A percentile compares a stretch with the other conserved stretches of the same genome.
Conservation (phyloP, 2,329 filamentous ascomycete species). For the Xylariaceae sp. region DNA sequence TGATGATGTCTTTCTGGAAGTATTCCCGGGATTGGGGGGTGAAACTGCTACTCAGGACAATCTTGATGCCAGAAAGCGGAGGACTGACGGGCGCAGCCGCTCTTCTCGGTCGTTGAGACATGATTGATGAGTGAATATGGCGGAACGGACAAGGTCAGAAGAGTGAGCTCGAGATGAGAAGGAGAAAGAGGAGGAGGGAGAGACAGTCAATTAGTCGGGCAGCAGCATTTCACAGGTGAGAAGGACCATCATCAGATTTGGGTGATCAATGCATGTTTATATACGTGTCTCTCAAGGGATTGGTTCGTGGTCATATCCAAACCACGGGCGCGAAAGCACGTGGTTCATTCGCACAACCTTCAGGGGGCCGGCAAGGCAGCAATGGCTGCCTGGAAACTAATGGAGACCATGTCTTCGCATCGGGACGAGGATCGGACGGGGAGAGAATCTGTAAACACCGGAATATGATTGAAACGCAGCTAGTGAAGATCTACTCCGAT, state of each 20-base stretch:
- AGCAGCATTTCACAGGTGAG: neutral
- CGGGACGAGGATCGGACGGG: neutral
- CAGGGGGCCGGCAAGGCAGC: slow-evolving; percentile 13
- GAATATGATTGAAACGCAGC: no score
- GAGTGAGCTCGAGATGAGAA: neutral
- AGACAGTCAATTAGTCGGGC: neutral
- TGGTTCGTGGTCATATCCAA: neutral
- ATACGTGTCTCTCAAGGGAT: neutral
- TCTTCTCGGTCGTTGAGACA: slow-evolving; percentile 19
- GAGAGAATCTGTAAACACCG: no score
- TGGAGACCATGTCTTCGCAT: neutral
- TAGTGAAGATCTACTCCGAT: no score
- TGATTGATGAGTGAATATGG: slow-evolving; percentile 6
- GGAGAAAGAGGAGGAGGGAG: neutral
- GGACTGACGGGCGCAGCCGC: slow-evolving; percentile 19
- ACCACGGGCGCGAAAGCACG: slow-evolving; percentile 20
- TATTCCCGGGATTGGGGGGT: slow-evolving; percentile 44
- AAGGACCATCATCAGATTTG: neutral
- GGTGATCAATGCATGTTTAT: neutral
- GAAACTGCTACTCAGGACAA: slow-evolving; percentile 53
- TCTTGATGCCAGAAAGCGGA: slow-evolving; percentile 43
- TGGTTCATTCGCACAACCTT: slow-evolving; percentile 2
- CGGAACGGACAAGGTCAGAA: neutral
- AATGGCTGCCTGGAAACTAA: slow-evolving; percentile 14
- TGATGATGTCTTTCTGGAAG: slow-evolving; percentile 42